Evolutionary conservation across 208 protist genomes (phyloP), one percentile per base, ranked within the genome.

Genomic region (Leishmania mexicana): DNA sequence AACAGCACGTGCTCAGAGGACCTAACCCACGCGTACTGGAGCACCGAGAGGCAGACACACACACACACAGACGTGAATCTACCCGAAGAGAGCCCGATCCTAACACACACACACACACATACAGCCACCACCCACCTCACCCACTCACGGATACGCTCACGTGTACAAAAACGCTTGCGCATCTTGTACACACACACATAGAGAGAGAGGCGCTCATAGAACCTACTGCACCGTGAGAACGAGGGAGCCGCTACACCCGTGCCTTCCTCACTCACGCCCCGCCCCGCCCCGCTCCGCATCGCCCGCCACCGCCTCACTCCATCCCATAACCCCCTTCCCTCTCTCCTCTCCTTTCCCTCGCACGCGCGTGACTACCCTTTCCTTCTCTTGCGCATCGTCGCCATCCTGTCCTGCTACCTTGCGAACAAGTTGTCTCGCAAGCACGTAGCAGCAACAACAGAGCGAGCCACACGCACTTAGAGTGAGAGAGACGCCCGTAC

Each of bases 391-490:
- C 72, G 17, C n/a, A 8, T 60, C 31, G 45, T 54, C 47, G 13
- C 49, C 42, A 15, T 51, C 28, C 42, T 28, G 19, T 24, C 72
- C 49, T 7, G 1, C 49, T 76, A 40, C 60, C 60, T n/a, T 67
- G 60, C n/a, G 60, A 35, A 38, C n/a, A n/a, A 38, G n/a, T 19
- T 67, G 60, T 28, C 24, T 13, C 10, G 11, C 60, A 31, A 67
- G n/a, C 17, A n/a, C 57, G 7, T 62, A 62, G 28, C 57, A 62
- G 57, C 28, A n/a, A 62, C 51, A 24, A 13, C 54, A 13, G 15
- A 62, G 19, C 75, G 45, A 47, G 45, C 45, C 45, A 13, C 57
- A 78, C 75, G 31, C 75, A 78, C 75, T 35, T 49, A 78, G 10
- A 64, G n/a, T 11, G 45, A 47, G 45, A 47, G 45, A 47, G 24